Percentiles rank a stretch among this genome's conserved stretches.
These are phyloP conservation scores for Fusarium anguioides DNA, from an alignment of 2,329 filamentous ascomycete genomes.

Conservation along the genomic window DNA sequence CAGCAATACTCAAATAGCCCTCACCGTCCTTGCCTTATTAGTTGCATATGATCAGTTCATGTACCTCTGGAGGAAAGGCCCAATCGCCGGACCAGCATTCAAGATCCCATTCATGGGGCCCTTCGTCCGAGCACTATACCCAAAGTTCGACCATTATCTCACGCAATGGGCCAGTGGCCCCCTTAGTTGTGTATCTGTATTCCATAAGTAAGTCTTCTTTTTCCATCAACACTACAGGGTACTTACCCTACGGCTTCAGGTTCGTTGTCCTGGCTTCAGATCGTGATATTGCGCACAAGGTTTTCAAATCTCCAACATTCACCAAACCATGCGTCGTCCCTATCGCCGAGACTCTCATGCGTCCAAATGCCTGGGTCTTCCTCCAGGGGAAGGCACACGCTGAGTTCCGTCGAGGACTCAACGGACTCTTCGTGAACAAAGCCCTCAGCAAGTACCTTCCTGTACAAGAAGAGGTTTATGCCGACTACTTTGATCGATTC, in stretches of 20 bases:
- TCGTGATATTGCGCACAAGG: slow-evolving; percentile 81
- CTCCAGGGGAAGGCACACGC: slow-evolving; percentile 80
- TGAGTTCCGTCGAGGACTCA: slow-evolving; percentile 81
- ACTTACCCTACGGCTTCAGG: slow-evolving; percentile 52
- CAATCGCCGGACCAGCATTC: slow-evolving; percentile 71
- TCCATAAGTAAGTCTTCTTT: slow-evolving; percentile 75
- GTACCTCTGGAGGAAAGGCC: slow-evolving; percentile 70
- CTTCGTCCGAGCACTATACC: slow-evolving; percentile 79
- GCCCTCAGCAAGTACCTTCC: slow-evolving; percentile 78
- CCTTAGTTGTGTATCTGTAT: slow-evolving; percentile 84
- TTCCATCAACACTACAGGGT: rapidly evolving
- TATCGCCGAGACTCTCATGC: slow-evolving; percentile 74
- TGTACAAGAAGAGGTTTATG: slow-evolving; percentile 77
- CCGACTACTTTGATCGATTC: slow-evolving; percentile 76
- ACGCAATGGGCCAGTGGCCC: slow-evolving; percentile 83
- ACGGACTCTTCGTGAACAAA: slow-evolving; percentile 78
- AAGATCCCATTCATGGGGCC: slow-evolving; percentile 79
- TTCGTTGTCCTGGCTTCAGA: slow-evolving; percentile 84
- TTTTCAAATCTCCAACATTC: slow-evolving; percentile 81
- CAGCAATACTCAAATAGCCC: slow-evolving; percentile 25
- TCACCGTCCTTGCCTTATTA: slow-evolving; percentile 49
- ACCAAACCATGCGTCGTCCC: slow-evolving; percentile 84
- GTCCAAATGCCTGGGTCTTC: slow-evolving; percentile 82
- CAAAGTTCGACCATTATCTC: slow-evolving; percentile 78
- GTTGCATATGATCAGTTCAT: slow-evolving; percentile 59